Evolutionary conservation across 2,329 filamentous ascomycete species (phyloP), one percentile per base, ranked within the genome.

Genomic region (Trichoderma guizhouense): DNA sequence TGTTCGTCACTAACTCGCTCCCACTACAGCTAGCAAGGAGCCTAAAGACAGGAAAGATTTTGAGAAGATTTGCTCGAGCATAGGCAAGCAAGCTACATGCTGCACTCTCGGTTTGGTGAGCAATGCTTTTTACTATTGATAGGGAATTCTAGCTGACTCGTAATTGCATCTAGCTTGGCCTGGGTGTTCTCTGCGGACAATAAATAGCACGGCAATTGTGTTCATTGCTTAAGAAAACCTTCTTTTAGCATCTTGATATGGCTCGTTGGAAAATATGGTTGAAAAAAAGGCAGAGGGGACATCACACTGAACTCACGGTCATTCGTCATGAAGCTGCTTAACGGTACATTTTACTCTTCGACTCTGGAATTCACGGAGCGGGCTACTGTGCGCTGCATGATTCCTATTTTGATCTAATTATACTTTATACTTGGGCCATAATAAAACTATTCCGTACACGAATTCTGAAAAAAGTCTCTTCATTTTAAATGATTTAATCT

Each of bases 61-160:
- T 39, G 9, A 60, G 0, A 11, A 5, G 0, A 63, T 70, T 24
- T 73, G 71, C 71, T 0, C 18, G 9, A 1, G 6, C 12, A 32
- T 15, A 7, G 72, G 61, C 21, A 9, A 9, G 21, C 1, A 32
- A 2, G 26, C 72, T 8, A n/a, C 51, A 3, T 73, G 72, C 60
- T 73, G 72, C 39, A 47, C n/a, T 14, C 2, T 73, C 21, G 66
- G 66, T 1, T 7, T 73, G 21, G 72, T 73, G n/a, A 72, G 72
- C 69, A 18, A 28, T 7, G 24, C 15, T n/a, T 21, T 58, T 36
- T 8, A 18, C 15, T 43, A 43, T 8, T 18, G 7, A 43, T 43
- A 7, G 3, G 39, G 39, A 1, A 43, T 43, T 43, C 7, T n/a
- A 43, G 30, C 69, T 60, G 51, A 34, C 28, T 8, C 4, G 8